phyloP scores from a whole-genome alignment of 2,329 filamentous ascomycete genomes.

The Hirsutella minnesotensis region DNA sequence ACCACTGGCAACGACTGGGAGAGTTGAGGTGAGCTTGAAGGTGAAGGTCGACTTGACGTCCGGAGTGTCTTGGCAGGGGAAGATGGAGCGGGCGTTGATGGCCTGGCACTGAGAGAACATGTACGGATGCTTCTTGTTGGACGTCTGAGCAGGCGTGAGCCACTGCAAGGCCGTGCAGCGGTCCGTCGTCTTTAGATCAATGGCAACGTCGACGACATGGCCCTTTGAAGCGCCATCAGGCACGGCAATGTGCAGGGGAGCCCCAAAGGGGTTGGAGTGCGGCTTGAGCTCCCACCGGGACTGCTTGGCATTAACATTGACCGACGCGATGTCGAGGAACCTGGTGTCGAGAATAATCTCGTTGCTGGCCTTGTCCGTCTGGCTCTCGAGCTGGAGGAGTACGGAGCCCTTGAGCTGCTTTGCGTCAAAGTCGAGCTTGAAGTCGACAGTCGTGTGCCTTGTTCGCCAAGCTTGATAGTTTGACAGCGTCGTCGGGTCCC shows the following conservation, averaged over 20 bases:
- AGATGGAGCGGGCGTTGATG: conserved; percentile 85
- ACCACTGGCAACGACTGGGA: conserved; percentile 88
- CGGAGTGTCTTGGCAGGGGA: conserved; percentile 95
- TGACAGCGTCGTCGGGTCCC: conserved; percentile 81
- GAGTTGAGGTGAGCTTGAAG: conserved; percentile 75
- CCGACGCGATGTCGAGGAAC: conserved; percentile 59
- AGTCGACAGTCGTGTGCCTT: conserved; percentile 68
- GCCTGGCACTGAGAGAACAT: conserved; percentile 98
- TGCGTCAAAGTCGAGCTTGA: conserved; percentile 73
- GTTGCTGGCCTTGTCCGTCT: conserved; percentile 59
- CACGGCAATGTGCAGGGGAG: conserved; percentile 54
- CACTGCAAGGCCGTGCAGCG: conserved; percentile 90
- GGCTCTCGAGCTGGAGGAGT: conserved; percentile 61
- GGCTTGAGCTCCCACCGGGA: conserved; percentile 59
- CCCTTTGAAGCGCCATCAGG: conserved; percentile 43
- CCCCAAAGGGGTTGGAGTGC: conserved; percentile 62
- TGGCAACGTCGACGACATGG: conserved; percentile 42
- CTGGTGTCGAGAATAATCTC: conserved; percentile 86
- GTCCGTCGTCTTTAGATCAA: conserved; percentile 69
- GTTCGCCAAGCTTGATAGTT: conserved; percentile 88
- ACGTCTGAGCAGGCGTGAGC: conserved; percentile 86
- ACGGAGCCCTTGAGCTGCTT: conserved; percentile 70
- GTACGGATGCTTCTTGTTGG: conserved; percentile 90
- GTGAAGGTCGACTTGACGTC: conserved; percentile 93
- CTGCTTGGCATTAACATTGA: conserved; percentile 55